Evolutionary conservation across 495 filamentous ascomycete species (phyloP), one percentile per base, ranked within the genome.

Genomic region (Neurospora africana): DNA sequence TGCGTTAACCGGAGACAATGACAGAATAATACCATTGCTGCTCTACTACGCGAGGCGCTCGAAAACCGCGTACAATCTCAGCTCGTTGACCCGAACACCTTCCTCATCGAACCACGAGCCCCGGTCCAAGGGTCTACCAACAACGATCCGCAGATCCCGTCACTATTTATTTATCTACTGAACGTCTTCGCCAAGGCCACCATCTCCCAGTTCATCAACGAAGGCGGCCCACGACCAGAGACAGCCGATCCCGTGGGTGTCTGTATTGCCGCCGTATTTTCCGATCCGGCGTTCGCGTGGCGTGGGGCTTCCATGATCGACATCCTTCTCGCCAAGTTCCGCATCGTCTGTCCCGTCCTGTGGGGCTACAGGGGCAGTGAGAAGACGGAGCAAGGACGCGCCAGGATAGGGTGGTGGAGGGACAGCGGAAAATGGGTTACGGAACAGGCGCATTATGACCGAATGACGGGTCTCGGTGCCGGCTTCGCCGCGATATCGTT

Each of bases 301-400:
- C 86, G 92, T 37, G 92, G 91, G 3, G 80, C 84, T 39, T 87
- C 89, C 15, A 83, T 98, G 74, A 91, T 93, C 58, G 94, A 98
- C 74, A 91, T 98, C 69, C 81, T 98, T 27, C 87, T 96, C 77
- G 93, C 95, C 37, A 97, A 98, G 78, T 91, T 92, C 73, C 89
- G 92, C 47, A 84, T 90, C 6, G 85, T 88, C 35, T 97, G 93
- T 76, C 95, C 96, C 5, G 90, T 93, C 13, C 84, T 99, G 13
- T 98, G 92, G 79, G 96, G 96, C 23, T 90, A 94, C 75, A 86
- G 87, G 27, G 95, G 92, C 40, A 87, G 83, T 68, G 92, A 96
- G 74, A 90, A 87, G 69, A 96, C 91, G 0, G 85, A 90, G 65
- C 83, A 85, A 23, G 93, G 93, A 6, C 85, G 88, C 9, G 74